Base-by-base conservation (phyloP, 495 filamentous ascomycete species). In the Chaetomium tenue region DNA sequence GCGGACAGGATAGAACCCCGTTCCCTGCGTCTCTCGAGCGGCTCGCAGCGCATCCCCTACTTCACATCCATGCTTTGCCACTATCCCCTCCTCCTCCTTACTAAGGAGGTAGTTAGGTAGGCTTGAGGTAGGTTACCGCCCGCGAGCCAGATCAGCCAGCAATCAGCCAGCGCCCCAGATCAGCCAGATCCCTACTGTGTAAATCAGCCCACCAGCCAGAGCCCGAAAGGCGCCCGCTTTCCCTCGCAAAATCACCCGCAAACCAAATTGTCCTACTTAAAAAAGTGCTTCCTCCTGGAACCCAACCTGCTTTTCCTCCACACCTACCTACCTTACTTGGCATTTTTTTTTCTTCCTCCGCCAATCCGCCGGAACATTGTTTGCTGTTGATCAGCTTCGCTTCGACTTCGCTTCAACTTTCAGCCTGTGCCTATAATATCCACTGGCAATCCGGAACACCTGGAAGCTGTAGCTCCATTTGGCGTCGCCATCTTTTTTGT, bases 381-480 rank as follows among this genome's bases (percentile, higher is more conserved):
- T 62, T 58, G 58, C 61, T 56, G 42, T 30, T 59, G 61, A 48
- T 67, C 47, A 25, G 22, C 30, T 39, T 64, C 33, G 47, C 60
- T 63, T 46, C 51, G 22, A 23, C 23, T 48, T 51, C 58, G 47
- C 60, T 63, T 46, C 50, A 26, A 47, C 23, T n/a, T 48, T 52
- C 58, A 58, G 62, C 70, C 71, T 70, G 71, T 70, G 18, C 61
- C 71, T 64, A 67, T 71, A 64, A 67, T 69, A 68, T 70, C 70
- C 70, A 68, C 70, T 56, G 58, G 33, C 33, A 16, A 22, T 68
- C 72, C 63, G 66, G 65, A 65, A 63, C 42, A 58, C 58, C 58
- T 65, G 61, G 60, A 63, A 66, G 46, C 58, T 60, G 16, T 58
- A 62, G 50, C 60, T 58, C 60, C 64, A 58, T 63, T 53, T 20